phyloP scores from a whole-genome alignment of 345 rosid species.

The Acer campestre region DNA sequence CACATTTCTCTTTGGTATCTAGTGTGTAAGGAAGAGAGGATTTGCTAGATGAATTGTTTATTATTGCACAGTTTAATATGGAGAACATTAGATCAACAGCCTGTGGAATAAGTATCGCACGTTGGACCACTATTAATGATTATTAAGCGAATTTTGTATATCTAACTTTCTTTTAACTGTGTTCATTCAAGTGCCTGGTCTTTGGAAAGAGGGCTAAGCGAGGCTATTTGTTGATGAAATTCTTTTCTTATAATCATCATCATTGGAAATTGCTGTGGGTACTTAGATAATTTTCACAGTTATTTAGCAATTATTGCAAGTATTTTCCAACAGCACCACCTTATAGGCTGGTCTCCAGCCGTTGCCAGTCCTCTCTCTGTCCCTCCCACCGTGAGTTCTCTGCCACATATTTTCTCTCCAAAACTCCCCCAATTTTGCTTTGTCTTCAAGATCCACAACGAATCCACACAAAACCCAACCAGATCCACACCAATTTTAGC shows the following conservation, averaged over 20 bases:
- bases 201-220: not conserved
- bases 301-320: not conserved
- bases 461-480: no score
- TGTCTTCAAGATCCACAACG: no score
- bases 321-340: slow-evolving; percentile 16
- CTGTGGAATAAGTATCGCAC: no score
- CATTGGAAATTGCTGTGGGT: not conserved
- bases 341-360: slow-evolving; percentile 84
- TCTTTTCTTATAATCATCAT: not conserved
- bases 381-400: slow-evolving; percentile 79
- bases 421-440: slow-evolving; percentile 33
- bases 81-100: no score
- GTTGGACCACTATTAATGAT: not conserved
- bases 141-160: not conserved
- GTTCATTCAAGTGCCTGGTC: not conserved
- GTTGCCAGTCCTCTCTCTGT: slow-evolving; percentile 61
- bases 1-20: not conserved
- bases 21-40: not conserved
- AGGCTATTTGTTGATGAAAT: not conserved
- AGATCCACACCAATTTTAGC: no score
- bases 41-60: not conserved
- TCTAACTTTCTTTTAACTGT: not conserved
- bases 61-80: no score
- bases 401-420: slow-evolving; percentile 50
- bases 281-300: not conserved